Base-by-base conservation (phyloP, 345 rosid species). In the Arabidopsis arenosa region DNA sequence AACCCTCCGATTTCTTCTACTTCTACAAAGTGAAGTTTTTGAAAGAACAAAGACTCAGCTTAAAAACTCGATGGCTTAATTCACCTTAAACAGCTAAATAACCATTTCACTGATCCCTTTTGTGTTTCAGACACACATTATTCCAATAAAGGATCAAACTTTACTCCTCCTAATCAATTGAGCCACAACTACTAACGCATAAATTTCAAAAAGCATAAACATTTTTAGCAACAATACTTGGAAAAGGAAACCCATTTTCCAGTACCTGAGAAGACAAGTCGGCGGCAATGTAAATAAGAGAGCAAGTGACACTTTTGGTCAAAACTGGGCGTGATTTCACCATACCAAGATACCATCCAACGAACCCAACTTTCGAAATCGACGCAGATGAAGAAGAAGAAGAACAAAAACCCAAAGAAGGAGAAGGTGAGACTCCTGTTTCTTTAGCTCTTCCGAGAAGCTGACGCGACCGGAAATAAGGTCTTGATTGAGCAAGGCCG, bases 231-330 rank as follows among this genome's bases (percentile, higher is more conserved):
- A 54, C 33, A 4, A 45, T 41, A 41, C 5, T 44, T 44, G 7
- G 0, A 63, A 43, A 63, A 64, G 36, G 5, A 37, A 68, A 28
- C 62, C 9, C n/a, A n/a, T 9, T 54, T 58, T 47, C 37, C n/a
- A 70, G 56, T 12, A 90, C 98, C 98, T 94, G 98, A 78, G 98
- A 87, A 11, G 98, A 89, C 73, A 90, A 77, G 76, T 90, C 97
- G 9, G 98, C 95, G 21, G 97, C 96, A 1, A 76, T 75, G 75
- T 92, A 94, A 65, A 90, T 87, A 58, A 88, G 78, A 4, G 92
- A 79, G 21, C 81, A 80, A 0, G 97, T 89, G 63, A 82, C 65
- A 58, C 95, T 86, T 82, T 94, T 94, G 3, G 97, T 90, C 18
- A 90, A 49, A 80, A 94, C 74, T 8, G 98, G 97, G 35, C 95